Percentiles rank a stretch among this genome's conserved stretches.
phyloP scores from a whole-genome alignment of 192 early-diverging fungal species.

The Rhizophagus clarus region DNA sequence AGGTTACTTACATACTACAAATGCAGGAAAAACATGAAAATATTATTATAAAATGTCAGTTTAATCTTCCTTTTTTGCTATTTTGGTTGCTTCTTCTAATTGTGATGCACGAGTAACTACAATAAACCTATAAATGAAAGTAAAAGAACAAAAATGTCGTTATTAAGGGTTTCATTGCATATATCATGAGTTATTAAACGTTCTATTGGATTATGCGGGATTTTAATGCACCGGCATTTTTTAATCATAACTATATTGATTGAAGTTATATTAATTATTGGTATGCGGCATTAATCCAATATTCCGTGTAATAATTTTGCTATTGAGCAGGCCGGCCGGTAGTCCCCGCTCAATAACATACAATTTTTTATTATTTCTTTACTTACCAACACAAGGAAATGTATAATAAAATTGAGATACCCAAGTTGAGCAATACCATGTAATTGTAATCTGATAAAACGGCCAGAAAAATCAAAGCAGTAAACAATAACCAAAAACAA shows the following conservation, averaged over 20 bases:
- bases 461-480: not conserved
- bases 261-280: too few relatives aligned
- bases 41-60: too few relatives aligned
- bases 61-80: not conserved
- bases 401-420: not conserved
- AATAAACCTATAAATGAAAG: slow-evolving; percentile 6
- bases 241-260: too few relatives aligned
- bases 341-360: too few relatives aligned
- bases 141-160: not conserved
- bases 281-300: too few relatives aligned
- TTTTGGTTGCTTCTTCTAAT: not conserved
- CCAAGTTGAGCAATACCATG: not conserved
- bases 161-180: too few relatives aligned
- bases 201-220: too few relatives aligned
- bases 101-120: not conserved
- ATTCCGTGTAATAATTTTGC: too few relatives aligned
- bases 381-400: slow-evolving; percentile 10
- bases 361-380: not conserved
- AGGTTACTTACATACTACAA: too few relatives aligned
- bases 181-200: not conserved
- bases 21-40: too few relatives aligned
- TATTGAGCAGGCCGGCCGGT: too few relatives aligned
- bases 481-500: slow-evolving; percentile 18
- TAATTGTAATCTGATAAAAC: slow-evolving; percentile 9
- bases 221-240: too few relatives aligned